phyloP scores from a whole-genome alignment of 2,329 filamentous ascomycete genomes.

The Thielaviopsis ethacetica region DNA sequence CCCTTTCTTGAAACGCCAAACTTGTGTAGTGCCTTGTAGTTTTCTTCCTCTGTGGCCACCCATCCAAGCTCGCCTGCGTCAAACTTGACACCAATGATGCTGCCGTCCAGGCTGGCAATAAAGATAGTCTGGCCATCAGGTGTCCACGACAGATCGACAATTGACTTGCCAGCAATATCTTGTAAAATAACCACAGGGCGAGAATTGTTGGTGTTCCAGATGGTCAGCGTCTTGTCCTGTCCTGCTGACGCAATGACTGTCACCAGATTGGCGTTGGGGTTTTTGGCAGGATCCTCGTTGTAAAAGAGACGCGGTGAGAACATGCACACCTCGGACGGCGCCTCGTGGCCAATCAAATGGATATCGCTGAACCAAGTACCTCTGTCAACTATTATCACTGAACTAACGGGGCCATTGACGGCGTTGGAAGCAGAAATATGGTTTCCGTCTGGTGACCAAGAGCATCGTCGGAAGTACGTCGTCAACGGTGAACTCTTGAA shows the following conservation, averaged over 20 bases:
- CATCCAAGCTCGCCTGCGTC: slow-evolving; percentile 78
- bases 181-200: slow-evolving; percentile 80
- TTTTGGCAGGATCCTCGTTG: slow-evolving; percentile 45
- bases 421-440: slow-evolving; percentile 96
- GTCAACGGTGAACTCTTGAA: slow-evolving; percentile 88
- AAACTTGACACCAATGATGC: slow-evolving; percentile 68
- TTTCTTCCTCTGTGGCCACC: slow-evolving; percentile 72
- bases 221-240: slow-evolving; percentile 86
- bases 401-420: slow-evolving; percentile 92
- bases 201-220: slow-evolving; percentile 96
- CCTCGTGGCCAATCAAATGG: slow-evolving; percentile 93
- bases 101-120: slow-evolving; percentile 75
- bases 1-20: slow-evolving; percentile 79
- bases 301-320: slow-evolving; percentile 88
- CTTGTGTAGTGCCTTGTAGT: slow-evolving; percentile 82
- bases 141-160: slow-evolving; percentile 87
- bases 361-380: slow-evolving; percentile 92
- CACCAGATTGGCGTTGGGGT: slow-evolving; percentile 41
- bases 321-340: slow-evolving; percentile 89
- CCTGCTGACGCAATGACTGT: slow-evolving; percentile 95
- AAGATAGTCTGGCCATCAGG: slow-evolving; percentile 81
- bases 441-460: slow-evolving; percentile 93
- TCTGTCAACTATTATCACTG: slow-evolving; percentile 87
- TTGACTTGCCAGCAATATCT: slow-evolving; percentile 76
- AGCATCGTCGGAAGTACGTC: slow-evolving; percentile 90